These are phyloP conservation scores for Claviceps capensis DNA, from an alignment of 2,329 filamentous ascomycete genomes.

Conservation along the genomic window DNA sequence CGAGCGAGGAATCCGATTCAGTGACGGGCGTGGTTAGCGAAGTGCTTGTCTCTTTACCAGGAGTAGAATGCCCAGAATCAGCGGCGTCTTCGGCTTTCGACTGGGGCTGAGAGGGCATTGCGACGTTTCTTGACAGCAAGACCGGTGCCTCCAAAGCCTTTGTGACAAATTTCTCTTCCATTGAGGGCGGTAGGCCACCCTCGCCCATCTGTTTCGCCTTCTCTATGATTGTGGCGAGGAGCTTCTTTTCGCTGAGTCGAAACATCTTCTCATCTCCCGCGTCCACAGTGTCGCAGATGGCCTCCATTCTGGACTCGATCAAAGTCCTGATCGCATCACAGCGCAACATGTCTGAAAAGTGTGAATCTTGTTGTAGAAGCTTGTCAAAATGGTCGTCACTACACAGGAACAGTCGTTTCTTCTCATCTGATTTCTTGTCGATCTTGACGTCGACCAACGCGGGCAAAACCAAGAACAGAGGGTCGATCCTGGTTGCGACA, in stretches of 20 bases:
- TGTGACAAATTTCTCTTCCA: conserved; percentile 76
- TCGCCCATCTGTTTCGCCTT: conserved; percentile 62
- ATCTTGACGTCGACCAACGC: conserved; percentile 39
- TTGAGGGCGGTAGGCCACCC: conserved; percentile 55
- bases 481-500: conserved; percentile 71
- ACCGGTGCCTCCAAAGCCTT: conserved; percentile 66
- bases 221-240: conserved; percentile 47
- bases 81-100: conserved; percentile 4
- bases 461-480: conserved; percentile 71
- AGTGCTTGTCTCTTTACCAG: conserved; percentile 18
- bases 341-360: conserved; percentile 44
- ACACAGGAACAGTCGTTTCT: conserved; percentile 52
- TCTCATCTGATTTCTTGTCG: conserved; percentile 27
- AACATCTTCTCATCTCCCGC: conserved; percentile 79
- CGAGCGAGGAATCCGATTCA: conserved; percentile 19
- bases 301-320: conserved; percentile 52
- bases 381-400: conserved; percentile 60
- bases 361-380: conserved; percentile 38
- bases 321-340: conserved; percentile 31
- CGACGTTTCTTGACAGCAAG: conserved; percentile 49
- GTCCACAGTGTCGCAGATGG: conserved; percentile 69
- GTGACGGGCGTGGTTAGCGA: conserved; percentile 29
- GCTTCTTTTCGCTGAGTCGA: conserved; percentile 58
- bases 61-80: conserved; percentile 11
- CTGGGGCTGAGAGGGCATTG: conserved; percentile 13